Conservation (phyloP, 441 rosid species). For the Isatis lusitanica region DNA sequence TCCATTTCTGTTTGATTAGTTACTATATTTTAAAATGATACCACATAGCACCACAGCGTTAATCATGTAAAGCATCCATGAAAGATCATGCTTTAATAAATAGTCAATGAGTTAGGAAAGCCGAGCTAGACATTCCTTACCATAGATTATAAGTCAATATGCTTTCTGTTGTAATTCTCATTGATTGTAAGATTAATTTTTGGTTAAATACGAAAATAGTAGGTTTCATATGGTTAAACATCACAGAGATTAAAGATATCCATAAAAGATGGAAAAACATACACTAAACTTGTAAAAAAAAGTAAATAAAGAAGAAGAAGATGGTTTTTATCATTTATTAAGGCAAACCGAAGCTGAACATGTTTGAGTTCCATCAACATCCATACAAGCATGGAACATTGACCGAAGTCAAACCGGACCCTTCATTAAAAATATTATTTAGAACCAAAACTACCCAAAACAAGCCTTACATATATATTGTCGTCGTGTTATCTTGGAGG, state of each 20-base stretch:
- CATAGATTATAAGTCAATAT: background rate
- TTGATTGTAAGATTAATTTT: too few relatives aligned
- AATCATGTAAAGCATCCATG: too few relatives aligned
- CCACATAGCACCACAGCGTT: too few relatives aligned
- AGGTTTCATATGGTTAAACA: background rate
- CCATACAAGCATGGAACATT: background rate
- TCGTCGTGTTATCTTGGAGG: background rate
- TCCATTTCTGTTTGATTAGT: too few relatives aligned
- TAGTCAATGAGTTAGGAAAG: too few relatives aligned
- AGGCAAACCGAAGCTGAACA: background rate
- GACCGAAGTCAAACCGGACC: background rate
- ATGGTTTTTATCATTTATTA: background rate
- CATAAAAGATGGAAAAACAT: background rate
- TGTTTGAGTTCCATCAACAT: slow-evolving; percentile 1
- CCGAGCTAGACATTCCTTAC: too few relatives aligned
- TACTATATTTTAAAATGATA: too few relatives aligned
- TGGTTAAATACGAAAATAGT: background rate
- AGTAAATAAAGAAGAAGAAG: background rate
- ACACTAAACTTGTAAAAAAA: background rate
- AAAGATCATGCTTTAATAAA: too few relatives aligned
- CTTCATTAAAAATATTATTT: background rate
- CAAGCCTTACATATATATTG: background rate
- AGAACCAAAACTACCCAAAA: background rate
- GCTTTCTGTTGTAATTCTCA: background rate
- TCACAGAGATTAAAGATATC: background rate